phyloP scores from a whole-genome alignment of 257 asterid species.

The Solanum pennellii region DNA sequence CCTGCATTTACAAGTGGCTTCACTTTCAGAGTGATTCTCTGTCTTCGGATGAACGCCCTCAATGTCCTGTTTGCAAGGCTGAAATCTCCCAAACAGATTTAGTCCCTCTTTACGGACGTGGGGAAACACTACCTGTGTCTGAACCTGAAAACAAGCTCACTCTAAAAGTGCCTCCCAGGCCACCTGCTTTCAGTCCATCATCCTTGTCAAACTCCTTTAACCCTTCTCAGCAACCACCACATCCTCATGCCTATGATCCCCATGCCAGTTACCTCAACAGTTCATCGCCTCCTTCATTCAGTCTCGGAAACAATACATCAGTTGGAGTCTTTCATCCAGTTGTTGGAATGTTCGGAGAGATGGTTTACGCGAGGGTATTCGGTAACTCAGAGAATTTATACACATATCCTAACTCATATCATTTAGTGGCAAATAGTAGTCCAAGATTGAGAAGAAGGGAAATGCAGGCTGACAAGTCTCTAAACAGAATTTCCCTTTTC shows the following conservation, averaged over 20 bases:
- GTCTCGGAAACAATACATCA: constrained; percentile 10
- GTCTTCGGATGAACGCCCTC: constrained; percentile 23
- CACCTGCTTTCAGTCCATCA: constrained; percentile 35
- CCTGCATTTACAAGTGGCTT: constrained; percentile 81
- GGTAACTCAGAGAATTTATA: constrained; percentile 54
- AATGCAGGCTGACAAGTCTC: constrained; percentile 45
- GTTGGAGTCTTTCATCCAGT: constrained; percentile 17
- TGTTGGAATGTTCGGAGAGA: constrained; percentile 62
- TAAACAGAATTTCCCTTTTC: constrained; percentile 56
- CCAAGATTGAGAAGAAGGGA: constrained; percentile 68
- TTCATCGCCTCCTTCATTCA: constrained; percentile 7
- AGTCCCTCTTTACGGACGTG: constrained; percentile 74
- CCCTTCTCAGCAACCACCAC: constrained; percentile 15
- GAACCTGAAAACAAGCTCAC: constrained; percentile 16
- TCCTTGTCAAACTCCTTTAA: constrained; percentile 13
- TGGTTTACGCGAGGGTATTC: constrained; percentile 64
- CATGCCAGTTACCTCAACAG: constrained; percentile 1
- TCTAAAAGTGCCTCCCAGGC: constrained; percentile 55
- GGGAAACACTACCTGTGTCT: constrained; percentile 30
- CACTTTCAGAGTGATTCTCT: constrained; percentile 30
- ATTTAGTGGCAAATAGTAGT: constrained; percentile 22
- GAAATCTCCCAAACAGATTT: constrained; percentile 49
- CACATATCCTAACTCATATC: constrained; percentile 53
- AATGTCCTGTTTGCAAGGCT: constrained; percentile 85
- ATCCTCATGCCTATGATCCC: constrained; percentile 6